Base-by-base conservation (phyloP, 805 yeast genomes). In the Kluyveromyces siamensis region DNA sequence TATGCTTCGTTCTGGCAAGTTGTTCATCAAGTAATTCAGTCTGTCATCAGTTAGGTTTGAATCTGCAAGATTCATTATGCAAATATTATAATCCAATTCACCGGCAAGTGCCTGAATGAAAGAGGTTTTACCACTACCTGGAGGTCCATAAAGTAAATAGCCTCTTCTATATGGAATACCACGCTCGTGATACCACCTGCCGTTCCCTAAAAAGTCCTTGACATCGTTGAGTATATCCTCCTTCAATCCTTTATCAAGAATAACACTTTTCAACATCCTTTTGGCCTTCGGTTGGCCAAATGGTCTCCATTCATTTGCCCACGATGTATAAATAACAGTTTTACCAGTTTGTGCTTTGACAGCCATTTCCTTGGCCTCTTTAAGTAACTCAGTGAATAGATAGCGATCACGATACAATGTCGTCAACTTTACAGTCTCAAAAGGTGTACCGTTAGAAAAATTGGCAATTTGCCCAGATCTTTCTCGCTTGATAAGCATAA, bases 231-330 rank as follows among this genome's bases (percentile, higher is more conserved):
- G 61, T 19, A 93, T 79, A 9, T 63, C 56, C 50, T 84, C 86
- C 51, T 81, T 81, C 45, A 93, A 73, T 2, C 87, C 89, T 21
- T 74, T 65, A 64, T 89, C 98, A 47, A 93, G 70, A 25, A 93
- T 81, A 14, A 93, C 99, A 8, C 95, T 85, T 4, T 85, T 91
- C 37, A 91, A 68, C 27, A 84, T 68, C 57, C 99, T 74, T 68
- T 91, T 91, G 58, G 82, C 83, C 53, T 96, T 76, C 1, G 99
- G 98, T 62, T 83, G 90, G 2, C 99, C 99, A 71, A 93, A 93
- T 5, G 96, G 96, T 60, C 98, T 75, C 99, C 99, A 93, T 61
- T 93, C 99, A 27, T 96, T 96, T 0, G 98, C 99, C 87, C 93
- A 91, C 10, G 96, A 85, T 4, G 96, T 87, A 65, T 79, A 93